A percentile compares a stretch with the other conserved stretches of the same genome.
Conservation (phyloP, 352 stramenopile genomes). For the Pythium phragmitis region DNA sequence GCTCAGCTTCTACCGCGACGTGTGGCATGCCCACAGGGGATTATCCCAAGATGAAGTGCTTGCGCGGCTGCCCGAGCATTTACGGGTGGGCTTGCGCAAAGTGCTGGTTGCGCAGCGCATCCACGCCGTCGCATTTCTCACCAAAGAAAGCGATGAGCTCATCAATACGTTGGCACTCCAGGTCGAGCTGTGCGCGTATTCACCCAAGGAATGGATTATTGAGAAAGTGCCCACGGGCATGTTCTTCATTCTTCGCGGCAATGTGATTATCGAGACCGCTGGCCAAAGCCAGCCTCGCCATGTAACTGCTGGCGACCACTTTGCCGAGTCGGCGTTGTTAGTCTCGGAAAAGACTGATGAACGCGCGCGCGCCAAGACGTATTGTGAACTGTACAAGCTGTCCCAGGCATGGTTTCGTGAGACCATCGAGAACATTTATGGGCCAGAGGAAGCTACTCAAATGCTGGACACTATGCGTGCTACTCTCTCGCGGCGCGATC, state of each 20-base stretch:
- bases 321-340: constrained; percentile 52
- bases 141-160: constrained; percentile 68
- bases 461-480: constrained; percentile 54
- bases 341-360: constrained; percentile 45
- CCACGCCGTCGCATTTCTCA: constrained; percentile 53
- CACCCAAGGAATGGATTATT: constrained; percentile 75
- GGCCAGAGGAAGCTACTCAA: constrained; percentile 27
- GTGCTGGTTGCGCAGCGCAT: constrained; percentile 61
- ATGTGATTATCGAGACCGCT: constrained; percentile 38
- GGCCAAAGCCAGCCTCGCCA: constrained; percentile 32
- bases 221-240: constrained; percentile 62
- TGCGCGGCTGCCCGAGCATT: constrained; percentile 51
- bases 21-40: constrained; percentile 51
- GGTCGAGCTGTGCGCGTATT: constrained; percentile 50
- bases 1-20: constrained; percentile 57
- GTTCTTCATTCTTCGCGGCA: constrained; percentile 63
- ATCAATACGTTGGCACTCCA: constrained; percentile 61
- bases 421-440: constrained; percentile 55
- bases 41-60: constrained; percentile 48
- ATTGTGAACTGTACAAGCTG: constrained; percentile 76
- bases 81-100: constrained; percentile 53
- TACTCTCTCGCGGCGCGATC: constrained; percentile 49
- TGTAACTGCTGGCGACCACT: constrained; percentile 52
- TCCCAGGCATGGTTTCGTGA: constrained; percentile 49
- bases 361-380: constrained; percentile 58